Base-by-base conservation (phyloP, 345 rosid genomes). In the Lagerstroemia speciosa region DNA sequence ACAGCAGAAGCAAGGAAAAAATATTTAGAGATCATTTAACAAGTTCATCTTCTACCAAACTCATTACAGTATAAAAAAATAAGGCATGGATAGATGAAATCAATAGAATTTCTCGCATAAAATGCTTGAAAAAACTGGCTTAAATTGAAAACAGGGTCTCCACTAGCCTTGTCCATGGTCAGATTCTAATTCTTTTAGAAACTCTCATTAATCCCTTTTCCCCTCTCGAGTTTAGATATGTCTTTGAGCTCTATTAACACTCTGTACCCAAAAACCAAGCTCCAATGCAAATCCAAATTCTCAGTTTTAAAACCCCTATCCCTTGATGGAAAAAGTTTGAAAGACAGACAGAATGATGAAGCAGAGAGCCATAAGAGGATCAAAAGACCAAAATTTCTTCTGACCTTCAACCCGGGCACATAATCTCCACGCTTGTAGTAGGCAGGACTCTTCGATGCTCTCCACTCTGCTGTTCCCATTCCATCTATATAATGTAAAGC, bases 401-500 rank as follows among this genome's bases (percentile, higher is more conserved):
- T 69, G n/a, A 94, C 99, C 96, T 88, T 91, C 82, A 94, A 82
- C 14, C 99, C 99, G 19, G 98, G 98, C 77, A 87, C 98, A 80
- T 94, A 94, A 69, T 94, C 99, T 43, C 99, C 98, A 80, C 99
- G 98, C 77, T 89, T 91, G 73, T 94, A 91, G 77, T 91, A 94
- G 16, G 97, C 45, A 0, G 99, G 83, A 74, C 86, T 91, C 92
- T 94, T 94, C 0, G 98, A 87, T 2, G 99, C 92, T 79, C 99
- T 91, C 99, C 99, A 91, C 65, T 91, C 99, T 6, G 98, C 98
- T 19, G 99, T 94, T 33, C 97, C 99, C 99, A 91, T 91, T 71
- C 99, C 99, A 86, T 94, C 99, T 89, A 66, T 72, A 66, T 46
- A 67, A 38, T 69, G 57, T 33, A 41, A 71, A 62, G 4, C 65